Evolutionary conservation across 1,284 basidiomycete species (phyloP).

Genomic region (Sphagnurus paluster): DNA sequence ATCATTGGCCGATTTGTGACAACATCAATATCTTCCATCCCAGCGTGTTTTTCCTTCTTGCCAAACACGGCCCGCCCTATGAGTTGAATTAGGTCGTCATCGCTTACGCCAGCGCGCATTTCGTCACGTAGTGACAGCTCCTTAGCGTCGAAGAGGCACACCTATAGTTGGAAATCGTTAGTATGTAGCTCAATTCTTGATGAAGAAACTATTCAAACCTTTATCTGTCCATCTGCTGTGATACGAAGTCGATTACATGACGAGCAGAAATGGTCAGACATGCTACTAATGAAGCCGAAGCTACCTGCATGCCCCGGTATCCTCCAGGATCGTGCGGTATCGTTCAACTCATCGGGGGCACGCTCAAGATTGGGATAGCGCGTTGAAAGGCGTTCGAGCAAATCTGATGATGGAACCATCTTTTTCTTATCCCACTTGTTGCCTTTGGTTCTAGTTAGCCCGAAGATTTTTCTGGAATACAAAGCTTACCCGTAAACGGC

Average conservation of each 20-base stretch:
- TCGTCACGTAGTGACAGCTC: conserved; percentile 81
- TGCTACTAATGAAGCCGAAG: conserved; percentile 88
- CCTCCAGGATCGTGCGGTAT: conserved; percentile 79
- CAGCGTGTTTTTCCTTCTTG: conserved; percentile 85
- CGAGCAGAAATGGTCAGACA: conserved; percentile 91
- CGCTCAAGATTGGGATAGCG: conserved; percentile 52
- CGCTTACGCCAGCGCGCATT: conserved; percentile 63
- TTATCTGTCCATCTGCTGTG: conserved; percentile 88
- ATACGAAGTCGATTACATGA: conserved; percentile 84
- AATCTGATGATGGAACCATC: conserved; percentile 72
- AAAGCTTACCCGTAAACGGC: conserved; percentile 77
- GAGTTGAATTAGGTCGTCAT: conserved; percentile 62
- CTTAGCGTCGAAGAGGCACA: conserved; percentile 85
- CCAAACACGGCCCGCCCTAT: conserved; percentile 68
- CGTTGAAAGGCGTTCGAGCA: conserved; percentile 51
- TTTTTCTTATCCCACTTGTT: conserved; percentile 86
- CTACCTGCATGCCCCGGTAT: conserved; percentile 74
- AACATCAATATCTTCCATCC: conserved; percentile 79
- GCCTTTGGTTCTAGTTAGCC: conserved; percentile 41
- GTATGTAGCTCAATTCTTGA: conserved; percentile 5
- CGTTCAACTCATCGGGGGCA: conserved; percentile 68
- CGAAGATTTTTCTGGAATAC: conserved; percentile 7
- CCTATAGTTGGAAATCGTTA: conserved; percentile 49
- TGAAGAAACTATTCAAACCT: conserved; percentile 45
- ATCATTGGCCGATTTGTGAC: conserved; percentile 86